Percentiles rank a stretch among this genome's conserved stretches.
These are phyloP conservation scores for Blepharisma stoltei DNA, from an alignment of 73 alveolate species.

Conservation along the genomic window DNA sequence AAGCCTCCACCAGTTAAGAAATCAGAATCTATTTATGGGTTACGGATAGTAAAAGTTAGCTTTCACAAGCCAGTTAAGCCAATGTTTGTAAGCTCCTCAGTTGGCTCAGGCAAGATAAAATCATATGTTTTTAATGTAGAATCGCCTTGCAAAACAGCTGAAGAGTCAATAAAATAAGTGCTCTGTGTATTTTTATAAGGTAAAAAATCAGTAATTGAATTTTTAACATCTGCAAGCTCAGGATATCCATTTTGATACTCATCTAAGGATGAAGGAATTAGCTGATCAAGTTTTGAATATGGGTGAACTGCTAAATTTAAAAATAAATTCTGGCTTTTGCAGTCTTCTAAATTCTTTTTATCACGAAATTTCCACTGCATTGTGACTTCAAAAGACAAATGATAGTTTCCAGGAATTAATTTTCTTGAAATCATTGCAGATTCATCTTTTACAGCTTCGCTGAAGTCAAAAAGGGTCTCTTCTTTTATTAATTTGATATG, in stretches of 20 bases:
- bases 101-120: neutral
- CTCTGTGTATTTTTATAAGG: neutral
- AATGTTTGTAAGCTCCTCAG: neutral
- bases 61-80: conserved; percentile 20
- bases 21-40: neutral
- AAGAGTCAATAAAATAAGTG: neutral
- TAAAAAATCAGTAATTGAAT: neutral
- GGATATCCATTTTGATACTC: neutral
- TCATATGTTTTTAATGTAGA: neutral
- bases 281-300: neutral
- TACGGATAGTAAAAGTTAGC: conserved; percentile 8
- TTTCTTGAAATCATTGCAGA: neutral
- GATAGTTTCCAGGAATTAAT: neutral
- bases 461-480: neutral
- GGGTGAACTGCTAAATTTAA: conserved; percentile 7
- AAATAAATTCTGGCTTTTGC: neutral
- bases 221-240: neutral
- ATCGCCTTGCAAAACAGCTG: neutral
- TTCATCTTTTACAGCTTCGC: neutral
- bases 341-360: neutral
- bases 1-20: neutral
- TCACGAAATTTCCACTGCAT: neutral
- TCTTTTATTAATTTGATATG: neutral
- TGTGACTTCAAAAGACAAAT: neutral
- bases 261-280: neutral